Base-by-base conservation (phyloP, 2,329 filamentous ascomycete genomes). In the Fusarium annulatum region DNA sequence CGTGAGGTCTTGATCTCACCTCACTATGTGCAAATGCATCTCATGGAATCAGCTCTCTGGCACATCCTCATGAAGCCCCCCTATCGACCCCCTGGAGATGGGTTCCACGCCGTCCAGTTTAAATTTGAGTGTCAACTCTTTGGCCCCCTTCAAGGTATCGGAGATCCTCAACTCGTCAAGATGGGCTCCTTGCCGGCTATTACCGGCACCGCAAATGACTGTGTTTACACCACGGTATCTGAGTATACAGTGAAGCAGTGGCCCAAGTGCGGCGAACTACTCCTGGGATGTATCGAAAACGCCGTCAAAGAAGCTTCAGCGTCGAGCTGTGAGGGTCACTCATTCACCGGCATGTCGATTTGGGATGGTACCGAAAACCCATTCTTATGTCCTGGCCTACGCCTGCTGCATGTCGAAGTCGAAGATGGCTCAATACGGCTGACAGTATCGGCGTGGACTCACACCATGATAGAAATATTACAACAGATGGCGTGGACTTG, bases 401-500 rank as follows among this genome's bases (percentile, higher is more conserved):
- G 81, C 5, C 75, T 82, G 4, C 56, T 83, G 2, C 81, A 83
- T 30, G 51, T 83, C 2, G 81, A 83, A 63, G 72, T 82, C 7
- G 81, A 83, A 49, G 77, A 79, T 16, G 77, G 79, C 3, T 76
- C 71, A 1, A 76, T 83, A 26, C 72, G 80, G 1, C 71, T 83
- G 45, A 82, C 75, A 30, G 78, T 80, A 3, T 82, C 80, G 6
- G 80, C 81, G 2, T 81, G 81, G 81, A 78, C 79, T 0, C 79
- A 80, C 36, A 80, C 78, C 5, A 77, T 83, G 72, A 78, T 82
- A 48, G 80, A 82, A 18, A 76, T 82, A 5, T 76, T 83, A 6
- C 81, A 83, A 51, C 81, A 82, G 57, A 82, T 83, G 81, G 80
- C 79, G 15, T 83, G 82, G 82, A 79, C 77, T 3, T 83, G 80